Base-by-base conservation (phyloP, 1,284 basidiomycete species). In the Fistulinella cinereoalba region DNA sequence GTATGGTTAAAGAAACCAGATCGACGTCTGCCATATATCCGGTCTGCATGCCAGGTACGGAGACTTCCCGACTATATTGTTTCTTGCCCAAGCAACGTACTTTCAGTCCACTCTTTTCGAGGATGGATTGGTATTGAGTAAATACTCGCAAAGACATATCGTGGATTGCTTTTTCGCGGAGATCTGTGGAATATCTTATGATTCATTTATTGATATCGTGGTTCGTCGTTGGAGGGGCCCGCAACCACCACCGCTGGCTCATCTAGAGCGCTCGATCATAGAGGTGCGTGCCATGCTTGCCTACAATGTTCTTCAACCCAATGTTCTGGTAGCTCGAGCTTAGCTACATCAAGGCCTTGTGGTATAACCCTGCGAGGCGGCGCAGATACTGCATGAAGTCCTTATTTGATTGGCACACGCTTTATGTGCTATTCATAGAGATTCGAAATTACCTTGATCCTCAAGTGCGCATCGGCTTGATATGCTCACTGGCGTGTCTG, bases 141-240 rank as follows among this genome's bases (percentile, higher is more conserved):
- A 69, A 49, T 74, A 75, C 56, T 69, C 70, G 0, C 69, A 73
- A 28, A 61, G 65, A 25, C 85, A 85, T 76, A 61, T 85, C 38
- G 66, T 83, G 0, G 78, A 85, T 36, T 75, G 72, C n/a, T 84
- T 88, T 57, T 87, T 86, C 59, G 58, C 65, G 29, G 86, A 89
- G 57, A 79, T 76, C 0, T 64, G 83, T 3, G 83, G 80, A 2
- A 54, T 80, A 15, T 63, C 72, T 10, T 83, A 79, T 56, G 68
- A 71, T 19, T 56, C 58, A 22, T 68, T 86, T 32, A 56, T 66
- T 22, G 56, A 66, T 10, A 64, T 66, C 29, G 49, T 83, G 21
- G 56, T 65, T 33, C 56, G 61, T 11, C 61, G 70, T 37, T 76
- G 73, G 71, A 56, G 51, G n/a, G 62, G 68, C 2, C 43, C 55